phyloP scores from a whole-genome alignment of 2,329 filamentous ascomycete genomes.

The Aschersonia sp. region DNA sequence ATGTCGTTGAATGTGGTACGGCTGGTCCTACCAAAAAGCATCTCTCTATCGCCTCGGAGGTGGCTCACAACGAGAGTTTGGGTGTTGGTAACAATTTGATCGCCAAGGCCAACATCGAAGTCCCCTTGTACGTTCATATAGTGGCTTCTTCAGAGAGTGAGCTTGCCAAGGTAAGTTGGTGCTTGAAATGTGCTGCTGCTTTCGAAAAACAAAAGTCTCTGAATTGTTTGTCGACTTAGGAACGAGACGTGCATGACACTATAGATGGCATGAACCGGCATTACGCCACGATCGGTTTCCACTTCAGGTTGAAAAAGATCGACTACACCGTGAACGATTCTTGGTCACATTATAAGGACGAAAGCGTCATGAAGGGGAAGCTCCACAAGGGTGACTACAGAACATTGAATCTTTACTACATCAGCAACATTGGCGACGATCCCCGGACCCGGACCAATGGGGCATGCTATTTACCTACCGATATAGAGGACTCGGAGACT shows the following conservation, averaged over 20 bases:
- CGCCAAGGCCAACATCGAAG: neutral
- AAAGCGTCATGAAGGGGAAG: neutral
- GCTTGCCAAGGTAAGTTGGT: neutral
- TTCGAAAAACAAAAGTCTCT: neutral
- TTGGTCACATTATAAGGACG: neutral
- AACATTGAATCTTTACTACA: conserved; percentile 28
- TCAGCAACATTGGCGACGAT: neutral
- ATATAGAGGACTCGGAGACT: conserved; percentile 8
- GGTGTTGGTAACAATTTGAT: neutral
- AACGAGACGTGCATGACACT: neutral
- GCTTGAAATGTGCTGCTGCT: neutral
- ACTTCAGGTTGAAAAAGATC: neutral
- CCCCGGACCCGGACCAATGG: conserved; percentile 6
- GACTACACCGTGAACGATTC: neutral
- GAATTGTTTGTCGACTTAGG: neutral
- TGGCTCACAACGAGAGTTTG: neutral
- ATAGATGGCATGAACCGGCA: neutral
- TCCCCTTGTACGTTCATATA: conserved; percentile 1
- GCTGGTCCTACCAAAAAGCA: conserved; percentile 1
- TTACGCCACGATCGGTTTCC: neutral
- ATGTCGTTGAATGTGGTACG: conserved; percentile 1
- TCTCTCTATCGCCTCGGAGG: neutral
- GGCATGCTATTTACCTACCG: neutral
- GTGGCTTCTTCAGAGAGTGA: neutral
- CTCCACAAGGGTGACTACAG: conserved; percentile 21